Percentiles rank a stretch among this genome's conserved stretches.
Evolutionary conservation across 352 stramenopile species (phyloP).

Genomic region (Pythium biforme): DNA sequence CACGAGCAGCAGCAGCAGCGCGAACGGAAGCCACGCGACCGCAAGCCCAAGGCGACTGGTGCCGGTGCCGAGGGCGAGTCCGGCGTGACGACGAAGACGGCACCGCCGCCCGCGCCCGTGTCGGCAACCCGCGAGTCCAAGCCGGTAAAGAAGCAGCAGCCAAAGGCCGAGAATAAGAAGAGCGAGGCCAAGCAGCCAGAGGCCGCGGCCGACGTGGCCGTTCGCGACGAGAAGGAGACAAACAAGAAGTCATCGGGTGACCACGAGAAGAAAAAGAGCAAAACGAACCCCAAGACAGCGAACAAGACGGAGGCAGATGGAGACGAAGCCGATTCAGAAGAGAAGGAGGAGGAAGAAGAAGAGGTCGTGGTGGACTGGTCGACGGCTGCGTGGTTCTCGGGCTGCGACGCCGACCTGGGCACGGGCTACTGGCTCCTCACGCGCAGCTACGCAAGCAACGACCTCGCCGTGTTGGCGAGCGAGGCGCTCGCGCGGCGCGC

Average conservation of each 20-base stretch:
- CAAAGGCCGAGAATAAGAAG: not conserved
- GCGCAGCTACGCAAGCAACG: constrained; percentile 44
- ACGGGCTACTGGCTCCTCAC: constrained; percentile 62
- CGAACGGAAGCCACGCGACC: constrained; percentile 1
- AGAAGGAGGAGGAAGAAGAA: not conserved
- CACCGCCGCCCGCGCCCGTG: not conserved
- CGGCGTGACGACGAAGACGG: not conserved
- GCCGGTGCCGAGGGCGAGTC: not conserved
- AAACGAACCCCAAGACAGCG: not conserved
- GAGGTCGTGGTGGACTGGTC: constrained; percentile 27
- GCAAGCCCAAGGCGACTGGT: not conserved
- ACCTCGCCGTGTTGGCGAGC: constrained; percentile 34
- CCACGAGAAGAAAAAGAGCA: not conserved
- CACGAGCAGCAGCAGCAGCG: not conserved
- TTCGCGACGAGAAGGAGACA: not conserved
- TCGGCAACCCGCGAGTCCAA: not conserved
- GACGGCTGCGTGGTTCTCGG: constrained; percentile 47
- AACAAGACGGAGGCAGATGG: constrained; percentile 1
- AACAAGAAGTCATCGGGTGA: not conserved
- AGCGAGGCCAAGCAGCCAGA: not conserved
- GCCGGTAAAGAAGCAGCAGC: not conserved
- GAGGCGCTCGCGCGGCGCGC: constrained; percentile 32
- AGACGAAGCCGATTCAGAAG: not conserved
- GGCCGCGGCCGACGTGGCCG: not conserved
- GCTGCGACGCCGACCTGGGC: constrained; percentile 38